These are phyloP conservation scores for Lachancea thermotolerans DNA, from an alignment of 805 yeast species.

Conservation along the genomic window DNA sequence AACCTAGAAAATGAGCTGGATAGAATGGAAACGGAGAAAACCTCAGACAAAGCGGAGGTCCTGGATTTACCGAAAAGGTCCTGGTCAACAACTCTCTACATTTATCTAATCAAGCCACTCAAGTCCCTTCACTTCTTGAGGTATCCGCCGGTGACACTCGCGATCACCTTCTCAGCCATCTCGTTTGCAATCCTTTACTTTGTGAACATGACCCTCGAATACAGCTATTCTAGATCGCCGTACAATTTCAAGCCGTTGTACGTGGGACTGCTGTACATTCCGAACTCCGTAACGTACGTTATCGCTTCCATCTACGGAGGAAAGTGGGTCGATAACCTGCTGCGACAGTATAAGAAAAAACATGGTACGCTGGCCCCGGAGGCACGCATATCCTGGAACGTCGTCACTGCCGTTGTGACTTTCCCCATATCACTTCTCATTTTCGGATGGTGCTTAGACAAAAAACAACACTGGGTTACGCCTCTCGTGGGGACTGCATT, in stretches of 20 bases:
- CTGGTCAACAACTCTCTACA: slow-evolving; percentile 33
- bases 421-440: slow-evolving; percentile 62
- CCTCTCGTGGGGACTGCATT: slow-evolving; percentile 78
- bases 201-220: slow-evolving; percentile 66
- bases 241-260: slow-evolving; percentile 60
- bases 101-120: slow-evolving; percentile 50
- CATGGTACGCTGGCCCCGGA: slow-evolving; percentile 70
- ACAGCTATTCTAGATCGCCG: slow-evolving; percentile 54
- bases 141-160: slow-evolving; percentile 69
- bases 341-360: slow-evolving; percentile 46
- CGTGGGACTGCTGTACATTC: slow-evolving; percentile 72
- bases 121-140: slow-evolving; percentile 53
- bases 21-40: slow-evolving; percentile 10
- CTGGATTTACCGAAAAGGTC: slow-evolving; percentile 8
- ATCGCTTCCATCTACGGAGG: slow-evolving; percentile 79
- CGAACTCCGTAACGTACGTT: slow-evolving; percentile 73
- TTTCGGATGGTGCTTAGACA: slow-evolving; percentile 77
- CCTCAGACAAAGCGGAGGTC: background rate
- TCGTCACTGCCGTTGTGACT: slow-evolving; percentile 54
- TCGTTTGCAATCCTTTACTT: slow-evolving; percentile 66
- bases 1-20: slow-evolving; percentile 23
- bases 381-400: slow-evolving; percentile 69
- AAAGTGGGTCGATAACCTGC: slow-evolving; percentile 61
- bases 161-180: slow-evolving; percentile 61
- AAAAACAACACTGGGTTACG: slow-evolving; percentile 62